Evolutionary conservation across 2,329 filamentous ascomycete species (phyloP), one percentile per base, ranked within the genome.

Genomic region (Torrubiella hemipterigena): DNA sequence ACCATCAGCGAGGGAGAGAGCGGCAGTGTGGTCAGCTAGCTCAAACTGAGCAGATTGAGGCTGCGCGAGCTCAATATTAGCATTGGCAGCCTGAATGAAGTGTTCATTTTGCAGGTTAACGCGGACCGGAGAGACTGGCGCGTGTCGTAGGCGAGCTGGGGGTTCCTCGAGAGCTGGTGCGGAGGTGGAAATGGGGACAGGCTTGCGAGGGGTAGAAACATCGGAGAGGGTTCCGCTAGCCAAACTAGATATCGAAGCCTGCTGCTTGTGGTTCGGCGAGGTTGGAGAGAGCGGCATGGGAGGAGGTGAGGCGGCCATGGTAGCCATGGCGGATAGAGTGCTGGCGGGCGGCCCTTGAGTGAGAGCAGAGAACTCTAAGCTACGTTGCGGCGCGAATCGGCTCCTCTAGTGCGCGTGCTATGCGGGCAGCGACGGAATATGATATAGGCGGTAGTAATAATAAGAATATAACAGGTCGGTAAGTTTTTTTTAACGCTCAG

Each of bases 101-200:
- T 65, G 59, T 25, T 69, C 67, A 16, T 59, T 52, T 30, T 66
- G 65, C 33, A 69, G 63, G 43, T 67, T 71, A 32, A 74, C 60
- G 35, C 56, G 61, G 34, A 72, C 67, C 13, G 73, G 70, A 24
- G 72, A 75, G 17, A 65, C 56, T 18, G 71, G 70, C 12, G 62
- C 59, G 30, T 66, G 61, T 38, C 63, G 61, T 36, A 73, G 54
- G 36, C 59, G 57, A 16, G 65, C 58, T 14, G 59, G 58, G 30
- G 56, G 56, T 23, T 39, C 31, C 15, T 32, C 33, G 17, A 27
- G 22, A 12, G 13, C 9, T 10, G 24, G 33, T 16, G 40, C 32
- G 13, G 43, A 39, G 28, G 48, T 34, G 28, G 41, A 35, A 12
- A 49, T 41, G 17, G 56, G 47, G 21, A 62, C 39, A n/a, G 58